These are phyloP conservation scores for Rhizopogon sp. DNA, from an alignment of 768 basidiomycete species.

Conservation along the genomic window DNA sequence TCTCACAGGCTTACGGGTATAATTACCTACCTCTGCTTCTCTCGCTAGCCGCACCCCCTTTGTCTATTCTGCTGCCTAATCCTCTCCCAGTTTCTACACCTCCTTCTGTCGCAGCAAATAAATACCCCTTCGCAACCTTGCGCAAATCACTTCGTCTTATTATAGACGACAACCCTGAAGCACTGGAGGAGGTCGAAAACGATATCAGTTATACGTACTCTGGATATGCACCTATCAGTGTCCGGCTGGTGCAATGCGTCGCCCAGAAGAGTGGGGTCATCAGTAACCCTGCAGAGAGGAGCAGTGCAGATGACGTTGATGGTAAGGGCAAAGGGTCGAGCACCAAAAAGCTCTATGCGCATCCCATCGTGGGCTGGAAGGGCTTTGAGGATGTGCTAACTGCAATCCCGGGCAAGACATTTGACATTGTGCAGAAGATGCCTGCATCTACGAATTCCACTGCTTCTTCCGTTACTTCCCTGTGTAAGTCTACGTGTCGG, in stretches of 20 bases:
- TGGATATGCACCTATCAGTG: constrained; percentile 90
- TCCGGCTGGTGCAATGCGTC: constrained; percentile 89
- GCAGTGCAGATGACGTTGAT: constrained; percentile 31
- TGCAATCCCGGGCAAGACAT: constrained; percentile 77
- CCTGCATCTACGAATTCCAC: constrained; percentile 23
- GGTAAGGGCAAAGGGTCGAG: constrained; percentile 32
- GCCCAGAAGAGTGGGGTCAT: constrained; percentile 89
- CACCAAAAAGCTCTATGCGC: constrained; percentile 67
- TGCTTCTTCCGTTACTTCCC: constrained; percentile 22
- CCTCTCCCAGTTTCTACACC: constrained; percentile 55
- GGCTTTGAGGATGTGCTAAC: constrained; percentile 91
- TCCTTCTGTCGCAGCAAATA: constrained; percentile 36
- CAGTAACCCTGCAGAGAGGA: constrained; percentile 69
- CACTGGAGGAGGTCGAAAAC: constrained; percentile 78
- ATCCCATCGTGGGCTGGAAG: constrained; percentile 94
- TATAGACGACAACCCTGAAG: constrained; percentile 80
- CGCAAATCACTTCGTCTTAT: constrained; percentile 88
- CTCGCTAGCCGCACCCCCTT: constrained; percentile 58
- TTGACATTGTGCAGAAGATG: constrained; percentile 65
- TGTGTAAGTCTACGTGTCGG: constrained; percentile 26
- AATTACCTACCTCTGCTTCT: constrained; percentile 64
- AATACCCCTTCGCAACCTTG: constrained; percentile 66
- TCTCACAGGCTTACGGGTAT: constrained; percentile 68
- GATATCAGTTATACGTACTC: constrained; percentile 97
- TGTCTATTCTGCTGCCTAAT: constrained; percentile 62